These are phyloP conservation scores for Coleophoma cylindrospora DNA, from an alignment of 2,329 filamentous ascomycete species.

Conservation along the genomic window DNA sequence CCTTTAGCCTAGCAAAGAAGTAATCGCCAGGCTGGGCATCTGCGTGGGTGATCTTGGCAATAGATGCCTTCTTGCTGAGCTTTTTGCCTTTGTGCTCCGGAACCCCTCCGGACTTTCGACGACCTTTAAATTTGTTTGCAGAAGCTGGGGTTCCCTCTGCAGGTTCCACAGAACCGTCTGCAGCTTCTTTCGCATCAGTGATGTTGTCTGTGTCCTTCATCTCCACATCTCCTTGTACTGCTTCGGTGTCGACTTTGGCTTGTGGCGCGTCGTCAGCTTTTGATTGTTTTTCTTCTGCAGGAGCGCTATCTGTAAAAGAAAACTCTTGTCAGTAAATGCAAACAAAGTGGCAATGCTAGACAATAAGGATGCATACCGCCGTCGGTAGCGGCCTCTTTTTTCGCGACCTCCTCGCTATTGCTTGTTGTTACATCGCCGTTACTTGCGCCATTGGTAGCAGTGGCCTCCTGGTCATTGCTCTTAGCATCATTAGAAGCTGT, in stretches of 20 bases:
- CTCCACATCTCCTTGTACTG: conserved; percentile 19
- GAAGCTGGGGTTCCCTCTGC: conserved; percentile 28
- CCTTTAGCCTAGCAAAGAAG: conserved; percentile 90
- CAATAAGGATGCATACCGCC: too few species aligned
- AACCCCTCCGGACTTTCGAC: conserved; percentile 69
- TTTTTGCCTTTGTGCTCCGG: conserved; percentile 72
- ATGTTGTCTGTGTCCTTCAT: conserved; percentile 29
- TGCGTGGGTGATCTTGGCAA: conserved; percentile 63
- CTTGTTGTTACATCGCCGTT: conserved; percentile 9
- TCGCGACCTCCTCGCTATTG: conserved; percentile 5
- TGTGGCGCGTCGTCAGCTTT: conserved; percentile 12
- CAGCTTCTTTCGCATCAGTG: conserved; percentile 19
- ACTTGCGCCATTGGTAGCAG: conserved; percentile 11
- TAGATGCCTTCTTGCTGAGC: conserved; percentile 79
- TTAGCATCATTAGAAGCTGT: conserved; percentile 6
- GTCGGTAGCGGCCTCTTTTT: conserved; percentile 15
- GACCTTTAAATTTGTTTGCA: conserved; percentile 42
- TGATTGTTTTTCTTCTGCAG: conserved; percentile 17
- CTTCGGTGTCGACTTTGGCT: conserved; percentile 12
- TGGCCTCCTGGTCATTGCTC: conserved; percentile 10
- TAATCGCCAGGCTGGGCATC: conserved; percentile 87
- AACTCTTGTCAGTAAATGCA: conserved; percentile 13
- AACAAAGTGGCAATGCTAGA: not conserved
- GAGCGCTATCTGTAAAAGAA: conserved; percentile 13
- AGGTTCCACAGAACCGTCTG: conserved; percentile 22